These are phyloP conservation scores for Amanita rimosa DNA, from an alignment of 768 basidiomycete species.

Conservation along the genomic window DNA sequence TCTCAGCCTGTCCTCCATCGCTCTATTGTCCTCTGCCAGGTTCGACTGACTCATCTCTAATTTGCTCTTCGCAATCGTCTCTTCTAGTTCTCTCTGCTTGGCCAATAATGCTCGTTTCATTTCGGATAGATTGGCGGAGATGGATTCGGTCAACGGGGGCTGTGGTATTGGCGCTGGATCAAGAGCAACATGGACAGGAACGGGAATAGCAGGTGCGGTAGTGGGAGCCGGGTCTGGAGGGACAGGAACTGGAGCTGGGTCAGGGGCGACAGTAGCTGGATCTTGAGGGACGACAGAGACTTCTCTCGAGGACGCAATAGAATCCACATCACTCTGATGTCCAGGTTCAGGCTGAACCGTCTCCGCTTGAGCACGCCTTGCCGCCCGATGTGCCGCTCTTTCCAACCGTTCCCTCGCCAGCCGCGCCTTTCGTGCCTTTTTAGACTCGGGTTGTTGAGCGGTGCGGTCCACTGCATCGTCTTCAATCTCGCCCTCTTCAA, in stretches of 20 bases:
- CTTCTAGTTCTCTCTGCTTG: constrained; percentile 33
- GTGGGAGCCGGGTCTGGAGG: background rate
- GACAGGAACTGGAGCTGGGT: background rate
- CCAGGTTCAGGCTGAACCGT: background rate
- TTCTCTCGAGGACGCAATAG: constrained; percentile 2
- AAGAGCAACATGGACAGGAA: background rate
- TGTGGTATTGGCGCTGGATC: constrained; percentile 13
- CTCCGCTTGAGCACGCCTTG: background rate
- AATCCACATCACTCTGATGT: background rate
- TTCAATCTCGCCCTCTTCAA: constrained; percentile 40
- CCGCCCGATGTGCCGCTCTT: background rate
- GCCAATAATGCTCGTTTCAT: constrained; percentile 26
- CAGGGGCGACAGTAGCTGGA: background rate
- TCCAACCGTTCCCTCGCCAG: constrained; percentile 12
- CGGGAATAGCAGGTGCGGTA: background rate
- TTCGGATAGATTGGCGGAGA: constrained; percentile 25
- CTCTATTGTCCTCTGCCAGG: constrained; percentile 16
- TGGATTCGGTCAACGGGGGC: constrained; percentile 28
- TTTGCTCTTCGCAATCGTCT: constrained; percentile 26
- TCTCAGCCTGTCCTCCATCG: constrained; percentile 31
- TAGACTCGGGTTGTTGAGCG: constrained; percentile 15
- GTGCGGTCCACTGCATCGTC: constrained; percentile 21
- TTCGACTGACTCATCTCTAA: constrained; percentile 19
- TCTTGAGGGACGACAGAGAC: background rate
- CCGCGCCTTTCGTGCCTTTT: constrained; percentile 19